Evolutionary conservation across 441 rosid species (phyloP).

Genomic region (Breynia disticha): DNA sequence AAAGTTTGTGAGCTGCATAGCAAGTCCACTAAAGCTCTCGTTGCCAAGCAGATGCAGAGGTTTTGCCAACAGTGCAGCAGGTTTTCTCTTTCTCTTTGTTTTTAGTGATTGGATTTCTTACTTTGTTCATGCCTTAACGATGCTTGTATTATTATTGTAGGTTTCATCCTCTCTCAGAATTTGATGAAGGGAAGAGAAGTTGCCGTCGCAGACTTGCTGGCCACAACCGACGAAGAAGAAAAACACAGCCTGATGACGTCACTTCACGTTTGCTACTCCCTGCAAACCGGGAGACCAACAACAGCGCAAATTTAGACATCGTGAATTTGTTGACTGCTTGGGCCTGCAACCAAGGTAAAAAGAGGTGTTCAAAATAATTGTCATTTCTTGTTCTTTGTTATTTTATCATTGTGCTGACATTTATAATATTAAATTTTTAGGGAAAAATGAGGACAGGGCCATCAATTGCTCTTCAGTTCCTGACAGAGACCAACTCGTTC

Average conservation of each 20-base stretch:
- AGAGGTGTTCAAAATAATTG: slow-evolving; percentile 3
- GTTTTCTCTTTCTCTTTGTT: slow-evolving; percentile 18
- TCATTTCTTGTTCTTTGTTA: not conserved
- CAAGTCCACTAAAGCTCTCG: slow-evolving; percentile 65
- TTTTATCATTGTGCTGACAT: slow-evolving; percentile 10
- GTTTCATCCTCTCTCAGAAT: slow-evolving; percentile 45
- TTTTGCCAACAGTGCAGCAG: slow-evolving; percentile 99
- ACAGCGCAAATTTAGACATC: slow-evolving; percentile 39
- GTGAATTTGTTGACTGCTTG: slow-evolving; percentile 55
- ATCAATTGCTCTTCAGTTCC: slow-evolving; percentile 28
- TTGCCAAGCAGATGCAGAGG: slow-evolving; percentile 88
- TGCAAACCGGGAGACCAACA: too few species aligned
- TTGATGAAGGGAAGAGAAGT: slow-evolving; percentile 50
- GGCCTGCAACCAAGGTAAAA: slow-evolving; percentile 57
- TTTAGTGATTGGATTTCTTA: not conserved
- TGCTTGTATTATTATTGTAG: slow-evolving; percentile 12
- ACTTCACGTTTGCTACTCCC: slow-evolving; percentile 36
- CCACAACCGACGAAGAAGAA: slow-evolving; percentile 52
- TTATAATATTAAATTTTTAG: slow-evolving; percentile 7
- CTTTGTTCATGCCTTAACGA: too few species aligned
- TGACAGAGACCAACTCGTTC: slow-evolving; percentile 57
- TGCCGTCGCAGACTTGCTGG: slow-evolving; percentile 53
- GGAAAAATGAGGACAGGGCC: slow-evolving; percentile 6
- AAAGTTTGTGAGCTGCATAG: slow-evolving; percentile 84
- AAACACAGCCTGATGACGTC: slow-evolving; percentile 62